Conservation (phyloP, 805 yeast species). For the Saccharomycopsis sp. region DNA sequence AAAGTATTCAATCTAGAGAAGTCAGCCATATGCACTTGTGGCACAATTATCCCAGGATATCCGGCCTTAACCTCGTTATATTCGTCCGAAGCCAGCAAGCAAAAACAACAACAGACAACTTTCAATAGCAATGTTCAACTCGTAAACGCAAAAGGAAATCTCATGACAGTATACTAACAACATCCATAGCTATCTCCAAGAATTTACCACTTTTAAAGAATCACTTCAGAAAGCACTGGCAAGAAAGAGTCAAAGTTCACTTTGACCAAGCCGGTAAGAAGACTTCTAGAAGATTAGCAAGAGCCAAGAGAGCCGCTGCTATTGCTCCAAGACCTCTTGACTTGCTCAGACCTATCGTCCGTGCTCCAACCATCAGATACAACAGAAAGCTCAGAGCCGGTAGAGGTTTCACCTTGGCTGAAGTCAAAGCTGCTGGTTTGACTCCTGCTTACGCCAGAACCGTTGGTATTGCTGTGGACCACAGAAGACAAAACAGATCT, state of each 20-base stretch:
- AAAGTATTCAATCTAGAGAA: not conserved
- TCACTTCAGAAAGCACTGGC: conserved; percentile 99
- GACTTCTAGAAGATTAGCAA: conserved; percentile 91
- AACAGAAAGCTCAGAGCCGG: conserved; percentile 99
- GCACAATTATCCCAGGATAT: not conserved
- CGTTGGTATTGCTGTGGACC: conserved; percentile 97
- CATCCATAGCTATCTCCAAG: conserved; percentile 83
- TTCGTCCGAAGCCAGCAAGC: too few species aligned
- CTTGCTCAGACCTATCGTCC: conserved; percentile 92
- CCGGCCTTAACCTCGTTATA: too few species aligned
- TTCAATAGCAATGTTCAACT: not conserved
- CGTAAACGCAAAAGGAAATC: not conserved
- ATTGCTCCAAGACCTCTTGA: conserved; percentile 98
- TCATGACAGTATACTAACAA: not conserved
- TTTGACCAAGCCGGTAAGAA: conserved; percentile 99
- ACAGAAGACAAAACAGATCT: conserved; percentile 98
- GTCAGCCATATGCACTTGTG: not conserved
- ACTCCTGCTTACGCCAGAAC: conserved; percentile 95
- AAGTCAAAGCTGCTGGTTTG: conserved; percentile 96
- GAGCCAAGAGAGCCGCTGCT: conserved; percentile 89
- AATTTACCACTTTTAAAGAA: conserved; percentile 98
- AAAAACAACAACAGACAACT: not conserved
- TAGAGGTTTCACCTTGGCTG: conserved; percentile 98
- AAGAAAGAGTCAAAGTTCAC: conserved; percentile 98
- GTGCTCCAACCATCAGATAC: conserved; percentile 98